These are phyloP conservation scores for Dimargaris xerosporica DNA, from an alignment of 192 early-diverging fungal species.

Conservation along the genomic window DNA sequence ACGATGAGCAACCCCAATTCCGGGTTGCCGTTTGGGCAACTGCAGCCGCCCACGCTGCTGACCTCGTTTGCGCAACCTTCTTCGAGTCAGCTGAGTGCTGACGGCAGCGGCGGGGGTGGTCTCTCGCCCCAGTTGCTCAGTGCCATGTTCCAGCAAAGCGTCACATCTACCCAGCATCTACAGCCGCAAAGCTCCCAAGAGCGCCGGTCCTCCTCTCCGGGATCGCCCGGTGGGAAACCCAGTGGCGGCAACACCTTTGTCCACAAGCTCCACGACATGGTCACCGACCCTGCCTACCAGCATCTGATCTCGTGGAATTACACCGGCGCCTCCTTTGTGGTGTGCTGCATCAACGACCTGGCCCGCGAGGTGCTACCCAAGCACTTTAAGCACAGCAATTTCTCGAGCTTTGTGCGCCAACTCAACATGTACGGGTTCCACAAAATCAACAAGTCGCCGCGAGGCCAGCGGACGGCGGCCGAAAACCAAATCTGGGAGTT, in stretches of 20 bases:
- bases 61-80: not conserved
- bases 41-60: not conserved
- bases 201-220: slow-evolving; percentile 4
- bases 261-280: slow-evolving; percentile 58
- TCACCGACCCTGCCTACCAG: slow-evolving; percentile 70
- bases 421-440: slow-evolving; percentile 83
- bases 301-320: slow-evolving; percentile 84
- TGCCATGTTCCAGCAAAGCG: not conserved
- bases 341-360: slow-evolving; percentile 83
- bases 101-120: too few species aligned
- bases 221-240: not conserved
- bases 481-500: slow-evolving; percentile 92
- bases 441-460: slow-evolving; percentile 82
- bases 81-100: not conserved
- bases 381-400: slow-evolving; percentile 90
- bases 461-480: slow-evolving; percentile 64
- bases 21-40: slow-evolving; percentile 1
- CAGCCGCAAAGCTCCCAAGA: slow-evolving; percentile 1
- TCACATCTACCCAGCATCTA: slow-evolving; percentile 1
- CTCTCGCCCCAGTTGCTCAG: not conserved
- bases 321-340: slow-evolving; percentile 74
- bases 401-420: slow-evolving; percentile 78
- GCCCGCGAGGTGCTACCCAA: slow-evolving; percentile 78
- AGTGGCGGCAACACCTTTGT: slow-evolving; percentile 38
- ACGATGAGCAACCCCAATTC: not conserved